Evolutionary conservation across 2,329 filamentous ascomycete genomes (phyloP).

Genomic region (Amauroascus verrucosus): DNA sequence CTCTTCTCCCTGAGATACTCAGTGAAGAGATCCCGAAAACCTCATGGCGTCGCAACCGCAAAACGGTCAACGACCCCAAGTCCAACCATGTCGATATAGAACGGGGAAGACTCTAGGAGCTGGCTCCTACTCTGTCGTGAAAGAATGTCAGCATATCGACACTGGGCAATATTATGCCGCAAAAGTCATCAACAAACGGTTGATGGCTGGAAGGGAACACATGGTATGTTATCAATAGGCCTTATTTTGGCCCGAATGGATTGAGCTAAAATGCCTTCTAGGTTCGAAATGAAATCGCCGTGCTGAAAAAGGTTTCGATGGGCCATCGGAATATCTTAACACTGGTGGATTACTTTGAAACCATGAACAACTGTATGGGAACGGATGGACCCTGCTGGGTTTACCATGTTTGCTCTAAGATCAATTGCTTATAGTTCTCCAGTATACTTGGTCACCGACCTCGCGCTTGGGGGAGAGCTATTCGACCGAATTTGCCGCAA

Average conservation of each 20-base stretch:
- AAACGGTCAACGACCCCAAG: slow-evolving; percentile 44
- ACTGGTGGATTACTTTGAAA: slow-evolving; percentile 97
- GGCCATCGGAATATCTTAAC: slow-evolving; percentile 97
- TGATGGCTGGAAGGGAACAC: slow-evolving; percentile 95
- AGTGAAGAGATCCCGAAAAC: background rate
- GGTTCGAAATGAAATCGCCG: slow-evolving; percentile 96
- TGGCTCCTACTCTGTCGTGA: slow-evolving; percentile 95
- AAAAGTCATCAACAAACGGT: slow-evolving; percentile 96
- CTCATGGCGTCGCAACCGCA: slow-evolving; percentile 21
- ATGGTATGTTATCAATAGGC: slow-evolving; percentile 54
- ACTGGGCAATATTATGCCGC: slow-evolving; percentile 96
- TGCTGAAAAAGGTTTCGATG: slow-evolving; percentile 97
- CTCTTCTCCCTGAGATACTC: background rate
- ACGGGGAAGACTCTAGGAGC: slow-evolving; percentile 95
- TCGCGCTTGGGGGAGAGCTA: slow-evolving; percentile 88
- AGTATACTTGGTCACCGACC: slow-evolving; percentile 94
- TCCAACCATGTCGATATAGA: slow-evolving; percentile 96
- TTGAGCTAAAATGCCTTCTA: slow-evolving; percentile 28
- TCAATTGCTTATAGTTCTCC: slow-evolving; percentile 8
- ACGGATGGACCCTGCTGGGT: background rate
- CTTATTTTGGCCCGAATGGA: background rate
- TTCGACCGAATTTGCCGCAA: slow-evolving; percentile 99
- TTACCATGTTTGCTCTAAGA: background rate
- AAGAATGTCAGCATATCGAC: slow-evolving; percentile 97
- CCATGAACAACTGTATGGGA: slow-evolving; percentile 79